Evolutionary conservation across 2,329 filamentous ascomycete genomes (phyloP).

Genomic region (Pseudogymnoascus destructans): DNA sequence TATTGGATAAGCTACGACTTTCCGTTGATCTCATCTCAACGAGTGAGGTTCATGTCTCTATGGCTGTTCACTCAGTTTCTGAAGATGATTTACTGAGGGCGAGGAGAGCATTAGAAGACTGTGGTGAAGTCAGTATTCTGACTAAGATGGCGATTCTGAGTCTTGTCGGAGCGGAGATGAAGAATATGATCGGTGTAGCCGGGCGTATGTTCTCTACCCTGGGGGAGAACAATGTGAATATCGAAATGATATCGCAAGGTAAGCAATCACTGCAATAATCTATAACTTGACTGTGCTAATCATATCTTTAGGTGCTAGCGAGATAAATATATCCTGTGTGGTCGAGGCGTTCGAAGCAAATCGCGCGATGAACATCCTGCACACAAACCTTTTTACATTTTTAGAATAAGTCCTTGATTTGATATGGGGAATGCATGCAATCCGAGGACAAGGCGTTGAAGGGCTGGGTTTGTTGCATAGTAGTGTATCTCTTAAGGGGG

Average conservation of each 20-base stretch:
- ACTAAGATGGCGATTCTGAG: constrained; percentile 91
- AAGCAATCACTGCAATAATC: constrained; percentile 22
- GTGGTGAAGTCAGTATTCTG: constrained; percentile 82
- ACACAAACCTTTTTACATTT: constrained; percentile 95
- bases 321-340: constrained; percentile 98
- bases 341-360: constrained; percentile 86
- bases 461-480: constrained; percentile 2
- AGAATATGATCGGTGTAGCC: constrained; percentile 90
- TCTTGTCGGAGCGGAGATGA: constrained; percentile 88
- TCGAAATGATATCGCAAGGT: constrained; percentile 99
- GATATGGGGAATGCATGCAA: background rate
- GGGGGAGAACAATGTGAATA: constrained; percentile 86
- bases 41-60: constrained; percentile 91
- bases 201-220: constrained; percentile 91
- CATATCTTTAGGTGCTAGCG: constrained; percentile 60
- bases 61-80: constrained; percentile 72
- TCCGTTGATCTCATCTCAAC: constrained; percentile 95
- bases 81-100: constrained; percentile 52
- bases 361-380: constrained; percentile 86
- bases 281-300: background rate
- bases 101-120: constrained; percentile 60
- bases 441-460: constrained; percentile 5
- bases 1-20: constrained; percentile 73
- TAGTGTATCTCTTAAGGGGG: constrained; percentile 6
- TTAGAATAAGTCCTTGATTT: constrained; percentile 40